phyloP scores from a whole-genome alignment of 495 filamentous ascomycete genomes.

The Penicillium steckii region DNA sequence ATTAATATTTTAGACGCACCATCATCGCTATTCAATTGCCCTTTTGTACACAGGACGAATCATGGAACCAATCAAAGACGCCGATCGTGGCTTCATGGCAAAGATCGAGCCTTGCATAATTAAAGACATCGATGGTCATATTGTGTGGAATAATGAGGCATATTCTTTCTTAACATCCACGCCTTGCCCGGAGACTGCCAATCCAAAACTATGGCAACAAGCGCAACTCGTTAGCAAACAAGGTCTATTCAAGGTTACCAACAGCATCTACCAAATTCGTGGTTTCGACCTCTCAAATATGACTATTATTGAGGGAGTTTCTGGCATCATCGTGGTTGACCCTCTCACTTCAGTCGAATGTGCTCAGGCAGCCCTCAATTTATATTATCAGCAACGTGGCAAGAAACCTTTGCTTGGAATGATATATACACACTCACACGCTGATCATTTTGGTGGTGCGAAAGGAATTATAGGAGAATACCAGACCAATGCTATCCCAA shows the following conservation, averaged over 20 bases:
- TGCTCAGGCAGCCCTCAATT: background rate
- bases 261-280: background rate
- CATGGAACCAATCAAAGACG: no score
- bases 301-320: constrained; percentile 17
- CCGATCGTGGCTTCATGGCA: constrained; percentile 11
- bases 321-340: constrained; percentile 20
- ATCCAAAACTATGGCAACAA: background rate
- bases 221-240: background rate
- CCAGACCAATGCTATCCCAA: background rate
- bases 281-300: constrained; percentile 20
- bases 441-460: constrained; percentile 24
- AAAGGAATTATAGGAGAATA: background rate
- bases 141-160: constrained; percentile 13
- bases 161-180: constrained; percentile 7
- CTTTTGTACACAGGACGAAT: no score
- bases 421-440: constrained; percentile 27
- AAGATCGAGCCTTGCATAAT: constrained; percentile 6
- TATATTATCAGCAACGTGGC: background rate
- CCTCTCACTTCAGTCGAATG: constrained; percentile 17
- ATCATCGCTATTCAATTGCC: no score
- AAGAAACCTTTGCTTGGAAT: constrained; percentile 1
- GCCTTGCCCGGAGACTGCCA: background rate
- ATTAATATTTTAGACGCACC: no score
- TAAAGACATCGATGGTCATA: background rate
- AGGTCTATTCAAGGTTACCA: background rate